These are phyloP conservation scores for Backusella sp. DNA, from an alignment of 192 early-diverging fungal species.

Conservation along the genomic window DNA sequence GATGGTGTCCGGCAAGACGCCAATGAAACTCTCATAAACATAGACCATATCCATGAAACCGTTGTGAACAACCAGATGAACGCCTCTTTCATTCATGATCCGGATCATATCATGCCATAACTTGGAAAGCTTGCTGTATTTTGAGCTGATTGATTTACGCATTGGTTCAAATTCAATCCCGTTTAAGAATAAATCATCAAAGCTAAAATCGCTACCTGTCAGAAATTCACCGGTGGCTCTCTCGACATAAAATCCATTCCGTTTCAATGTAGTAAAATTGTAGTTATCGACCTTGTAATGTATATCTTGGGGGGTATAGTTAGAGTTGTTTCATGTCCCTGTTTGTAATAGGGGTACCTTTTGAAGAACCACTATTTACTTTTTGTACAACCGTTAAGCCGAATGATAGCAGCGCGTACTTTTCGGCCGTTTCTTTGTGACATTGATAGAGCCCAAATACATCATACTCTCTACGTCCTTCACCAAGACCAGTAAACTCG, in stretches of 20 bases:
- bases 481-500: background rate
- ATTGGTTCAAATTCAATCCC: constrained; percentile 84
- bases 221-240: constrained; percentile 77
- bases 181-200: constrained; percentile 68
- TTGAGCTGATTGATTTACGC: background rate
- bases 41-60: constrained; percentile 93
- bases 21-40: constrained; percentile 88
- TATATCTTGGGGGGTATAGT: too few relatives aligned
- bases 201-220: constrained; percentile 83
- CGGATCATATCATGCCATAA: constrained; percentile 13
- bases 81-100: constrained; percentile 18
- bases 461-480: background rate
- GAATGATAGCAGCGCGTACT: background rate
- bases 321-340: too few relatives aligned
- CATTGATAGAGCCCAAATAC: background rate
- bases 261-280: constrained; percentile 17
- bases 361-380: background rate
- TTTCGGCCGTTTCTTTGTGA: background rate
- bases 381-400: background rate
- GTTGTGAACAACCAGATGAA: constrained; percentile 90
- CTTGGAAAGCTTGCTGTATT: background rate
- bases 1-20: constrained; percentile 69
- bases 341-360: background rate
- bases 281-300: constrained; percentile 58
- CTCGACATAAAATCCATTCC: constrained; percentile 55